Percentiles rank a stretch among this genome's conserved stretches.
These are phyloP conservation scores for Verticillium nonalfalfae DNA, from an alignment of 2,329 filamentous ascomycete genomes.

Conservation along the genomic window DNA sequence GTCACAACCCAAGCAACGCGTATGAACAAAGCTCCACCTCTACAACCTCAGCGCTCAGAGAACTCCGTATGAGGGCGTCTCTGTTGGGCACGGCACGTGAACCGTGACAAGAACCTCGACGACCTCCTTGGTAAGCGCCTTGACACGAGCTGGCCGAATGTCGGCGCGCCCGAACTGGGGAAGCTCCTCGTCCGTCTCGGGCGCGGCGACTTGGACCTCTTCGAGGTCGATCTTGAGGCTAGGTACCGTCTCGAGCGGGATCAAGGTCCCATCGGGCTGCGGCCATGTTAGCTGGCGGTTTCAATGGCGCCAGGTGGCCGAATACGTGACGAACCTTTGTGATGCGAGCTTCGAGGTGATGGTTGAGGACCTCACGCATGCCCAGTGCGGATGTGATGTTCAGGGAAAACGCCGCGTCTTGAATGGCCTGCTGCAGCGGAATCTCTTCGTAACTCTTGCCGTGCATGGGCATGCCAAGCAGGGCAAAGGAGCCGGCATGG, in stretches of 20 bases:
- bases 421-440: constrained; percentile 17
- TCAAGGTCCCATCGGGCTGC: constrained; percentile 23
- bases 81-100: neutral
- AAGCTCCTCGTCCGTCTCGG: constrained; percentile 17
- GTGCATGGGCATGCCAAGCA: constrained; percentile 28
- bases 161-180: constrained; percentile 15
- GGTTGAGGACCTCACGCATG: neutral
- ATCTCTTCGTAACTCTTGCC: constrained; percentile 24
- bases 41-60: neutral
- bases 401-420: neutral
- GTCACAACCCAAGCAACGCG: neutral
- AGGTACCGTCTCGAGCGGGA: constrained; percentile 17
- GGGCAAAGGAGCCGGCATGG: constrained; percentile 22
- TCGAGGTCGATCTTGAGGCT: constrained; percentile 31
- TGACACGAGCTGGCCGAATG: neutral
- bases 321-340: constrained; percentile 18
- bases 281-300: neutral
- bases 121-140: neutral
- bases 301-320: neutral
- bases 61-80: neutral
- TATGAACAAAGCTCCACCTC: neutral
- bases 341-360: constrained; percentile 23
- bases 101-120: neutral
- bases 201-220: constrained; percentile 20
- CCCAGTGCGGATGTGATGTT: neutral